These are phyloP conservation scores for Saturnispora ahearnii DNA, from an alignment of 805 yeast genomes.

Conservation along the genomic window DNA sequence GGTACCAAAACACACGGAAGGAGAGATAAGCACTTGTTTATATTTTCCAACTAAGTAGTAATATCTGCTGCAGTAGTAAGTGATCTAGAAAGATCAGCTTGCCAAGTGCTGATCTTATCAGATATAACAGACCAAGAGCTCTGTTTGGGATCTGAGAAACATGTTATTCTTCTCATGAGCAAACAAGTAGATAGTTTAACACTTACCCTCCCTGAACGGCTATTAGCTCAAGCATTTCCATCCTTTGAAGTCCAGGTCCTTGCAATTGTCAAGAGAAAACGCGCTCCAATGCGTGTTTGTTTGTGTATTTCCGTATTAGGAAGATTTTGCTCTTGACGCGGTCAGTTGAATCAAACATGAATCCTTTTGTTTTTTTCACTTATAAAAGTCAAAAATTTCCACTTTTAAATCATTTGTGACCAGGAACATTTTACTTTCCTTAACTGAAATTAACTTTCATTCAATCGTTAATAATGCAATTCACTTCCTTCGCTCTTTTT, in stretches of 20 bases:
- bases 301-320: slow-evolving; percentile 1
- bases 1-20: too few species aligned
- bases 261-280: neutral
- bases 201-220: neutral
- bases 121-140: too few species aligned
- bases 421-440: neutral
- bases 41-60: too few species aligned
- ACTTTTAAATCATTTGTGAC: neutral
- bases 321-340: neutral
- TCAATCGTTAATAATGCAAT: slow-evolving; percentile 34
- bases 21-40: too few species aligned
- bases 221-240: neutral
- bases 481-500: slow-evolving; percentile 32
- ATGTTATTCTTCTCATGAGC: too few species aligned
- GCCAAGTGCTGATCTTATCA: too few species aligned
- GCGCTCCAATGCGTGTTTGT: slow-evolving; percentile 3
- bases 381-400: neutral
- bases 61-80: too few species aligned
- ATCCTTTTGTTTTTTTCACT: neutral
- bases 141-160: too few species aligned
- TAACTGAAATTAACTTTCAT: slow-evolving; percentile 12
- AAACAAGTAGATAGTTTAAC: too few species aligned
- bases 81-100: too few species aligned
- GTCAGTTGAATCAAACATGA: neutral
- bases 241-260: neutral